Conservation (phyloP, 148 eudicot species). For the Arbutus unedo region DNA sequence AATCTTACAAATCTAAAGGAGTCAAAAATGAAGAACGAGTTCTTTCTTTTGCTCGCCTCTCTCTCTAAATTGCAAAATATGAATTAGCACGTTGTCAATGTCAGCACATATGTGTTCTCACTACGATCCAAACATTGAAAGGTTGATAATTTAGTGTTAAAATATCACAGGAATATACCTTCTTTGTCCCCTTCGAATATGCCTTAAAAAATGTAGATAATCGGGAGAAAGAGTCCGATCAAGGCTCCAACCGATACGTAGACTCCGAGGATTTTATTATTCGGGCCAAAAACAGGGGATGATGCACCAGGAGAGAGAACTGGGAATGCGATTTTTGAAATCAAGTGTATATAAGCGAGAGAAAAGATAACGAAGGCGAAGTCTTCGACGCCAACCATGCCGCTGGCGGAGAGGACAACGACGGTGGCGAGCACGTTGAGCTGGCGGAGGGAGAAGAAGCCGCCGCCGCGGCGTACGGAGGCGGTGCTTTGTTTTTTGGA, state of each 20-base stretch:
- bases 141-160: not conserved
- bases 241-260: constrained; percentile 47
- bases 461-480: not conserved
- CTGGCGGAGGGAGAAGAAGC: constrained; percentile 43
- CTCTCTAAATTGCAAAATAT: too few species aligned
- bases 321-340: constrained; percentile 58
- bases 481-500: not conserved
- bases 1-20: too few species aligned
- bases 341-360: constrained; percentile 45
- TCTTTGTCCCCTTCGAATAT: constrained; percentile 52
- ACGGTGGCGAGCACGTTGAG: constrained; percentile 43
- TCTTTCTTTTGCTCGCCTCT: too few species aligned
- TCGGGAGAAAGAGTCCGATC: constrained; percentile 63
- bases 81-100: too few species aligned
- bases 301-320: constrained; percentile 7
- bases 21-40: too few species aligned
- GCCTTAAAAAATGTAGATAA: constrained; percentile 60
- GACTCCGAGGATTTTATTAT: constrained; percentile 25
- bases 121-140: too few species aligned
- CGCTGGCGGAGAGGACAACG: constrained; percentile 48
- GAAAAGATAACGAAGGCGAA: constrained; percentile 46
- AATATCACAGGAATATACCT: constrained; percentile 20
- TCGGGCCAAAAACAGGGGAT: constrained; percentile 37
- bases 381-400: constrained; percentile 46
- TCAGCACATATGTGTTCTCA: too few species aligned